Evolutionary conservation across 768 basidiomycete species (phyloP), one percentile per base, ranked within the genome.

Genomic region (Mrakia gelida): DNA sequence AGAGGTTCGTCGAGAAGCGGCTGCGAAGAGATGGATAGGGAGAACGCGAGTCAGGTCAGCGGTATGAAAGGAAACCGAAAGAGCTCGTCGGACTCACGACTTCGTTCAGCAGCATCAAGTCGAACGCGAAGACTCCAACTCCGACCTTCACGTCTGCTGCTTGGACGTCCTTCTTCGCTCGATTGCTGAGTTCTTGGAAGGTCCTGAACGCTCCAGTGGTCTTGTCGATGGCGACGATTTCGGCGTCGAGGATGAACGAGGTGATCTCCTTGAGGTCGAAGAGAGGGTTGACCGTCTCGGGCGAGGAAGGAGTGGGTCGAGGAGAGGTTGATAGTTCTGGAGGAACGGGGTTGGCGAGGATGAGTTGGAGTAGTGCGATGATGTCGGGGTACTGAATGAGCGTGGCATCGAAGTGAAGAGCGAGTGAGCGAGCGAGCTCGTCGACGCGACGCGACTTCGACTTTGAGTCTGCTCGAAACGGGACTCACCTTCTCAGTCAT

Each of bases 101-200:
- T 79, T 89, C 91, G 84, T 96, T 90, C 68, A 93, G 85, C 81
- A 90, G 90, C 92, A 97, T 92, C 78, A 96, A 81, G 85, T 97
- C 95, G 83, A 96, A 97, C 0, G 89, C 91, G 83, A 89, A 95
- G 3, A 96, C 88, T n/a, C 91, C 91, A 0, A 96, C 92, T 34
- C 89, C 84, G 61, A 95, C 88, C 79, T 89, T 90, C 81, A 97
- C 88, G 81, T 94, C 89, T 78, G 88, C 87, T 9, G 93, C 83
- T 76, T 88, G 85, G 45, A 95, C 94, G 81, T 92, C 91, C 83
- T 95, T 94, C 70, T 92, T 89, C 11, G 93, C 90, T 76, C 94
- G 88, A 80, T 91, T 92, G 0, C 93, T 92, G 38, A 97, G 86
- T 70, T 94, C 92, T 82, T 96, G 95, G 83, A 96, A 96, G 2